Evolutionary conservation across 805 yeast species (phyloP), one percentile per base, ranked within the genome.

Genomic region (Lachancea dasiensis): DNA sequence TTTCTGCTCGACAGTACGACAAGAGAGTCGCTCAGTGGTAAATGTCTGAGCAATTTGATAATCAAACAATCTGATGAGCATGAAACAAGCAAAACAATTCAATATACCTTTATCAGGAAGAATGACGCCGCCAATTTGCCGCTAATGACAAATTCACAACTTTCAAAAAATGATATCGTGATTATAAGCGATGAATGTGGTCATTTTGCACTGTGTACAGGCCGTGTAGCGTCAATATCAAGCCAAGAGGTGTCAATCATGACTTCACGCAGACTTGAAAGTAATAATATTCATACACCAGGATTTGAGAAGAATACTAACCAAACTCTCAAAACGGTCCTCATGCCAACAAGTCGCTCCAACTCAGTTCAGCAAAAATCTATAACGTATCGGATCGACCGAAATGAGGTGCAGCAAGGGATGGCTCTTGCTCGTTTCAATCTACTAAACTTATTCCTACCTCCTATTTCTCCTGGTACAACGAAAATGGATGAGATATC

Each of bases 101-200:
- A 63, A 6, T 81, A 80, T 54, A 68, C 73, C 0, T 75, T 81
- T 51, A 60, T 58, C 35, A 65, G 80, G 50, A 55, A 49, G 16
- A 17, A 24, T 4, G 22, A 49, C 11, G 34, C 40, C 1, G 26
- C 38, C 1, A 35, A 34, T 7, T 5, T 25, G 4, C 36, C 23
- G 38, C 58, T 52, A 38, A 45, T 49, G 56, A 52, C 47, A 1
- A 27, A 44, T 2, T 62, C 80, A 0, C 86, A 81, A 41, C 49
- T 86, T 2, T 36, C 64, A 0, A 64, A 68, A 26, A 68, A 72
- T 45, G 96, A 89, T 52, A 65, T 76, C 27, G 72, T 89, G 1
- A 67, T 82, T 11, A 64, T 87, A 1, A 86, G 95, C 52, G 95
- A 84, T 56, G 94, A 85, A 49, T 43, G 56, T 0, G 95, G 95